Evolutionary conservation across 768 basidiomycete genomes (phyloP), one percentile per base, ranked within the genome.

Genomic region (Kwoniella pini): DNA sequence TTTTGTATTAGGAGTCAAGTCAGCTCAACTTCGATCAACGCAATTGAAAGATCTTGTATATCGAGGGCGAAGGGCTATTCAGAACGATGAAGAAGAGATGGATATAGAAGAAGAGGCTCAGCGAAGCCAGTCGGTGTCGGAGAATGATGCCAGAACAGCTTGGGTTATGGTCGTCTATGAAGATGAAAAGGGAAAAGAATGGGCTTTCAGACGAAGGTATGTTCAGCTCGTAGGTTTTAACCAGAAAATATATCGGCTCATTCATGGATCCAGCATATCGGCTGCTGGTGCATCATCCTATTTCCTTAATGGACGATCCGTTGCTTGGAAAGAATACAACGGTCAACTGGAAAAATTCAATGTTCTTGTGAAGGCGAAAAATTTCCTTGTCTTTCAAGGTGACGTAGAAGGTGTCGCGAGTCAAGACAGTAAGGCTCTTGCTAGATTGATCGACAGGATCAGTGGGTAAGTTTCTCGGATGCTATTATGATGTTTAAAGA

Each of bases 381-480:
- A 98, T 81, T 99, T 98, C 72, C 87, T 98, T 53, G 96, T 98
- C 11, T 98, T 99, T 81, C 96, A 99, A 75, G 96, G 96, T 52
- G 96, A 98, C 74, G 96, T 99, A 30, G 96, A 99, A 80, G 91
- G 92, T 1, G 91, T 99, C 31, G 96, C 96, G 0, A 90, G 90
- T 2, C 96, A 99, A 69, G 92, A 90, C 0, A 85, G 96, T 15
- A 87, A 87, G 60, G 93, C 95, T 68, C 85, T 98, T 21, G 84
- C 94, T 0, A 85, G 85, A 17, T 86, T 98, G 30, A 89, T 99
- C 45, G 96, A 99, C 67, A 92, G 97, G 75, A 97, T 98, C 63
- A 89, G 88, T 60, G 95, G 95, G 80, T 81, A 50, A 55, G 79
- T 62, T 30, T 21, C 21, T 39, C 24, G 10, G 13, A 4, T 22